Evolutionary conservation across 1,139 yeast genomes (phyloP).

Genomic region (Zygosaccharomyces pseudobailii): DNA sequence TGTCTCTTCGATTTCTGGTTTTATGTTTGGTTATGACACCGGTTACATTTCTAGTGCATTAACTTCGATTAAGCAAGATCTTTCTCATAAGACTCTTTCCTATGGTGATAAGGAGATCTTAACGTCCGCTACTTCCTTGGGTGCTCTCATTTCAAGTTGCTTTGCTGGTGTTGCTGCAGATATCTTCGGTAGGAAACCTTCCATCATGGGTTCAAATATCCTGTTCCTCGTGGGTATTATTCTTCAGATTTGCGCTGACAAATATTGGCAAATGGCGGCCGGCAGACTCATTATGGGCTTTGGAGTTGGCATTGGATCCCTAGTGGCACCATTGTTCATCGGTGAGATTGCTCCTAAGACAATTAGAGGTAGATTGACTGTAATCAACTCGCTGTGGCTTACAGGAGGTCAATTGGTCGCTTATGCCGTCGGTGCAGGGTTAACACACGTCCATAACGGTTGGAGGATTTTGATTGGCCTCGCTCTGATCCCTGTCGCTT

Average conservation of each 20-base stretch:
- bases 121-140: conserved; percentile 92
- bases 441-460: conserved; percentile 67
- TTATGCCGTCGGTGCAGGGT: conserved; percentile 89
- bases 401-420: conserved; percentile 93
- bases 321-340: conserved; percentile 85
- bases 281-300: conserved; percentile 92
- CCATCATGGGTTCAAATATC: conserved; percentile 72
- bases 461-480: conserved; percentile 93
- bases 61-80: conserved; percentile 75
- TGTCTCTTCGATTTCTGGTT: conserved; percentile 86
- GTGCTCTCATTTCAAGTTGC: conserved; percentile 77
- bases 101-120: conserved; percentile 81
- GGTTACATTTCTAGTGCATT: conserved; percentile 92
- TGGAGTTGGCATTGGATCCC: conserved; percentile 92
- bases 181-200: conserved; percentile 72
- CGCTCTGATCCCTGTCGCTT: conserved; percentile 78
- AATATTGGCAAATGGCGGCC: conserved; percentile 85
- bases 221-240: conserved; percentile 79
- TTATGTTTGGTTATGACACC: conserved; percentile 95
- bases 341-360: conserved; percentile 89
- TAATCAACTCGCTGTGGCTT: conserved; percentile 42
- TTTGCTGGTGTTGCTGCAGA: conserved; percentile 80
- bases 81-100: conserved; percentile 50
- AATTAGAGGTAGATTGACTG: conserved; percentile 81
- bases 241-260: conserved; percentile 71